Conservation (phyloP, 2,329 filamentous ascomycete genomes). For the Colletotrichum agaves region DNA sequence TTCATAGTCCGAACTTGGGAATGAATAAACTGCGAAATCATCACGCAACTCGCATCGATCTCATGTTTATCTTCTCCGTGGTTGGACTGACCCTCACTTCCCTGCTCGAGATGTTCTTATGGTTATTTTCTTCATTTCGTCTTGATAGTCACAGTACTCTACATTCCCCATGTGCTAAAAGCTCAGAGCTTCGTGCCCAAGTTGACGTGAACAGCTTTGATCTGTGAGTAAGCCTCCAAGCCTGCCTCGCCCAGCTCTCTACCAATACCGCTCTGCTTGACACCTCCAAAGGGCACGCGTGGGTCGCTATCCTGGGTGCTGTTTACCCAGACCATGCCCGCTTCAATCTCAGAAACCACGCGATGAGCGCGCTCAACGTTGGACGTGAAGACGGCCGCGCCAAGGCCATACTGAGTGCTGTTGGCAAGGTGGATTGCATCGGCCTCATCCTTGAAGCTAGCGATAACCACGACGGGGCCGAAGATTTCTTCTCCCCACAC, state of each 20-base stretch:
- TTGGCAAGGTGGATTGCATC: conserved; percentile 58
- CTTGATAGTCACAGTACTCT: not conserved
- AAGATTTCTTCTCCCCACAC: conserved; percentile 61
- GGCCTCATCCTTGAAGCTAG: conserved; percentile 54
- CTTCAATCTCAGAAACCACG: conserved; percentile 66
- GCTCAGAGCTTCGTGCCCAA: conserved; percentile 40
- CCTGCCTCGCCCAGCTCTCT: conserved; percentile 58
- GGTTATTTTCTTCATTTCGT: not conserved
- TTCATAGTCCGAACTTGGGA: too few relatives aligned
- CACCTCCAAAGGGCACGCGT: conserved; percentile 57
- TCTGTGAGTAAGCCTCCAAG: conserved; percentile 55
- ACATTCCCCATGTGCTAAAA: not conserved
- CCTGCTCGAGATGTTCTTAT: too few relatives aligned
- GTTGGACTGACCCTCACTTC: too few relatives aligned
- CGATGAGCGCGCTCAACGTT: conserved; percentile 63
- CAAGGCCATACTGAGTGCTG: conserved; percentile 70
- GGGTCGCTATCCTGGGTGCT: conserved; percentile 57
- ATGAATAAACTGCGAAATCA: too few relatives aligned
- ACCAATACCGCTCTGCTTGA: conserved; percentile 61
- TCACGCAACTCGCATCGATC: too few relatives aligned
- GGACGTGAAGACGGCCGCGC: conserved; percentile 69
- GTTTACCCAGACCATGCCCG: conserved; percentile 68
- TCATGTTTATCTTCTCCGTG: too few relatives aligned
- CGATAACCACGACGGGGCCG: conserved; percentile 56
- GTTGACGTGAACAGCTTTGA: conserved; percentile 58